Evolutionary conservation across 495 filamentous ascomycete species (phyloP).

Genomic region (Diplogelasinospora grovesii): DNA sequence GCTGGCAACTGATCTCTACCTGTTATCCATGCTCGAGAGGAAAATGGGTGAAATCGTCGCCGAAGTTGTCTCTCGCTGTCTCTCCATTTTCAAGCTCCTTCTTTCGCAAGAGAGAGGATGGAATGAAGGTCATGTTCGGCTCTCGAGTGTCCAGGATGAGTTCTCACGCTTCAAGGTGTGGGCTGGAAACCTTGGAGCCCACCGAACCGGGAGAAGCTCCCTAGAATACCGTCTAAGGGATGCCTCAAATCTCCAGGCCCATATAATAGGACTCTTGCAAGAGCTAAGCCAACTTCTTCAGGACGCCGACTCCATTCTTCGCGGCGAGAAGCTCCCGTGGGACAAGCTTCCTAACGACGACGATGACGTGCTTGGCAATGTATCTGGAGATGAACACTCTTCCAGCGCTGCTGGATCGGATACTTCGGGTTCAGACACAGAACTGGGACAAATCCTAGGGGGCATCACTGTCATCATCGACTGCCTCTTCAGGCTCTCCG

Average conservation of each 20-base stretch:
- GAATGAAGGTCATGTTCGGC: no score
- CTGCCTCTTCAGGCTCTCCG: conserved; percentile 13
- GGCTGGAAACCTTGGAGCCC: conserved; percentile 40
- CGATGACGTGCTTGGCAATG: background rate
- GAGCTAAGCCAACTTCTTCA: conserved; percentile 14
- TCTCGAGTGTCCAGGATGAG: conserved; percentile 22
- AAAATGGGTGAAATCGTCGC: no score
- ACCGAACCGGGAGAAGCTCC: conserved; percentile 34
- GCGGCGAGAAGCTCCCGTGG: conserved; percentile 3
- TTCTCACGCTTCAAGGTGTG: conserved; percentile 36
- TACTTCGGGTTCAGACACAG: conserved; percentile 1
- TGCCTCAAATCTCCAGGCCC: conserved; percentile 33
- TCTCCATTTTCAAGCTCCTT: no score
- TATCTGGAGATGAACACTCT: background rate
- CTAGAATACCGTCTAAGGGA: conserved; percentile 41
- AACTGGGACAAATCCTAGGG: conserved; percentile 9
- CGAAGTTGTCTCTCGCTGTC: no score
- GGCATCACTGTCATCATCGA: conserved; percentile 12
- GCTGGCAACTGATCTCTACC: no score
- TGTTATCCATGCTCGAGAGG: no score
- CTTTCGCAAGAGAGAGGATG: no score
- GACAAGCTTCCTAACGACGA: conserved; percentile 4
- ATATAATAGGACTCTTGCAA: conserved; percentile 29
- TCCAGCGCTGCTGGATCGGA: conserved; percentile 1
- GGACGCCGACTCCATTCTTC: conserved; percentile 1